Evolutionary conservation across 208 protist genomes (phyloP), one percentile per base, ranked within the genome.

Genomic region (Acanthamoeba royreba): DNA sequence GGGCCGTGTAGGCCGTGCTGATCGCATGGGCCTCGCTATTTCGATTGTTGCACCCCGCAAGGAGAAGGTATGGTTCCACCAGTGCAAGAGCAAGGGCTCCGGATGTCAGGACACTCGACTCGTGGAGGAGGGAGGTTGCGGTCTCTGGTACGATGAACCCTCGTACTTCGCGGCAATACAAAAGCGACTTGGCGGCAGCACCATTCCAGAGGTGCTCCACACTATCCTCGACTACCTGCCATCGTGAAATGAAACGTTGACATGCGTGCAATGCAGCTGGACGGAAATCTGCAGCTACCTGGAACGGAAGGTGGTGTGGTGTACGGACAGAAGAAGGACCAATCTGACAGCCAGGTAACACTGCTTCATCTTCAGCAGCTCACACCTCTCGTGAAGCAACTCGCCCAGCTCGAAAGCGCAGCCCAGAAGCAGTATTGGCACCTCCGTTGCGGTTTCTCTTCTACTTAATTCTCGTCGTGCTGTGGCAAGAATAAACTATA

Each of bases 51-150:
- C 92, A 0, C 47, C 22, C 25, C 15, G 85, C 13, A 61, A 96
- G 66, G 96, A 97, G 77, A 97, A 97, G 49, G 94, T 77, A n/a
- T 97, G 96, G 96, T 97, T 95, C 85, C 96, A 97, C 53, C 94
- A 45, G 9, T 97, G 96, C 93, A 38, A 83, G 33, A 83, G 61
- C 31, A 61, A 79, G 17, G 95, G 93, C 8, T 69, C 61, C n/a
- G 61, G 53, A 46, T 97, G 96, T 91, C 31, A 49, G 42, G 95
- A 97, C 87, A 92, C 61, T 11, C 53, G 81, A 8, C 38, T 96
- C n/a, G 45, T 42, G 13, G 46, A 87, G 4, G 11, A 96, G 19
- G 85, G 91, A 46, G 96, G 96, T 43, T 97, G 96, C 90, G 49
- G 92, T 38, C 95, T 97, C 38, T 97, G 96, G 96, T 97, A 95